A percentile compares a stretch with the other conserved stretches of the same genome.
phyloP scores from a whole-genome alignment of 2,329 filamentous ascomycete species.

The Arthrocladium fulminans region DNA sequence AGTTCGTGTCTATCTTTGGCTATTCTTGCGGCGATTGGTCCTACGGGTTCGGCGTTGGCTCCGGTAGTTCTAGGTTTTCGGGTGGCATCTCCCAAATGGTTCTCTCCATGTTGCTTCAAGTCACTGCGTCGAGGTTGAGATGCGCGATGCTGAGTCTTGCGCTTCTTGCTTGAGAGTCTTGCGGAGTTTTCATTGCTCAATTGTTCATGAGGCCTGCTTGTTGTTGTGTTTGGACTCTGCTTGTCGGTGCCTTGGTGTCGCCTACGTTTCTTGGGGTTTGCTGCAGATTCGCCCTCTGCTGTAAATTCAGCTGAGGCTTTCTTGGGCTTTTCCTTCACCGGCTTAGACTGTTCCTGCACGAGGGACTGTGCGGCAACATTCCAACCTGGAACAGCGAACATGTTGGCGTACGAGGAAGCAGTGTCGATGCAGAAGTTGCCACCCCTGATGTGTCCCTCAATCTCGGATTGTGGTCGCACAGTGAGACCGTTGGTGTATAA shows the following conservation, averaged over 20 bases:
- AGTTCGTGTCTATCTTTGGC: neutral
- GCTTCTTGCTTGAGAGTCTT: conserved; percentile 1
- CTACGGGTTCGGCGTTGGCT: neutral
- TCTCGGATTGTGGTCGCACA: neutral
- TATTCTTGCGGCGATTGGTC: neutral
- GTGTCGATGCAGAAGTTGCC: neutral
- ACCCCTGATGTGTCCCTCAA: neutral
- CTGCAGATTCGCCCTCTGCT: conserved; percentile 14
- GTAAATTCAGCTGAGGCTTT: conserved; percentile 1
- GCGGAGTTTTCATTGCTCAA: neutral
- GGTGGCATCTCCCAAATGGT: neutral
- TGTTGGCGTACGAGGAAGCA: conserved; percentile 14
- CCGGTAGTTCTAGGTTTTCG: neutral
- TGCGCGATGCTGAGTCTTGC: neutral
- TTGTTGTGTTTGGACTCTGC: neutral
- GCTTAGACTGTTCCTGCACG: conserved; percentile 51
- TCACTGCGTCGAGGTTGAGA: neutral
- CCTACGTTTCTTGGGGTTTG: conserved; percentile 45
- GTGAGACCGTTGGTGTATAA: no score
- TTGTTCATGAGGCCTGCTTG: neutral
- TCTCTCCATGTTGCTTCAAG: neutral
- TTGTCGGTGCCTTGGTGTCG: conserved; percentile 23
- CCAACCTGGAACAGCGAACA: conserved; percentile 96
- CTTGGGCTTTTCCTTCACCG: conserved; percentile 25
- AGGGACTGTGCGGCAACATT: conserved; percentile 50